Conservation (phyloP, 805 yeast species). For the Candida michaelii region DNA sequence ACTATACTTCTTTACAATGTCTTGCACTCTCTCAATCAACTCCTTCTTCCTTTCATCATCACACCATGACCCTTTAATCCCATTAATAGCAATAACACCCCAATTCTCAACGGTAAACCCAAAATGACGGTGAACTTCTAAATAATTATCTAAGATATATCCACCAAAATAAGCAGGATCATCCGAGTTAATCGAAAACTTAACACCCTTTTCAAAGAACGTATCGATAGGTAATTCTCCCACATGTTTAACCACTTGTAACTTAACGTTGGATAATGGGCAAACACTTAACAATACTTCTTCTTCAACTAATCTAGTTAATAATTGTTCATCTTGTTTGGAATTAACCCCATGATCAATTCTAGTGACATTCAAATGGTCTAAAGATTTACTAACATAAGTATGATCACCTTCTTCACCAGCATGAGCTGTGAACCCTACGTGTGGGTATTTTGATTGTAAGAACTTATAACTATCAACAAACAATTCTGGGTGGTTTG, state of each 20-base stretch:
- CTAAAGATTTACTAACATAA: slow-evolving; percentile 60
- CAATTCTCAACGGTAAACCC: slow-evolving; percentile 61
- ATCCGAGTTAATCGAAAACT: slow-evolving; percentile 64
- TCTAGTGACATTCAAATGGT: slow-evolving; percentile 60
- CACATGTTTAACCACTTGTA: slow-evolving; percentile 71
- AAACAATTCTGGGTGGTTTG: slow-evolving; percentile 73
- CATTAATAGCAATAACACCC: slow-evolving; percentile 61
- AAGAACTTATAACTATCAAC: slow-evolving; percentile 59
- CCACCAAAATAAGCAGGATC: slow-evolving; percentile 73
- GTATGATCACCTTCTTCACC: slow-evolving; percentile 86
- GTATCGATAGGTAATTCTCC: slow-evolving; percentile 63
- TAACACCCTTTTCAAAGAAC: slow-evolving; percentile 61
- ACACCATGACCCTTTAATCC: slow-evolving; percentile 75
- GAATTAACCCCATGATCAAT: slow-evolving; percentile 82
- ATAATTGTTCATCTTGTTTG: slow-evolving; percentile 50
- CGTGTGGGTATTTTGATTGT: slow-evolving; percentile 47
- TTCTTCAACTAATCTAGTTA: slow-evolving; percentile 55
- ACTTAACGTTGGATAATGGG: slow-evolving; percentile 73
- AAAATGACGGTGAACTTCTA: slow-evolving; percentile 58
- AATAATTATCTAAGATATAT: slow-evolving; percentile 75
- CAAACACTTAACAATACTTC: slow-evolving; percentile 67
- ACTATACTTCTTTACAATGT: slow-evolving; percentile 38
- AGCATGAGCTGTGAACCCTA: slow-evolving; percentile 79
- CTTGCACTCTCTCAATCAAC: slow-evolving; percentile 46
- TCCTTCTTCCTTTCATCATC: slow-evolving; percentile 53